These are phyloP conservation scores for Neospora caninum DNA, from an alignment of 169 alveolate genomes.

Conservation along the genomic window DNA sequence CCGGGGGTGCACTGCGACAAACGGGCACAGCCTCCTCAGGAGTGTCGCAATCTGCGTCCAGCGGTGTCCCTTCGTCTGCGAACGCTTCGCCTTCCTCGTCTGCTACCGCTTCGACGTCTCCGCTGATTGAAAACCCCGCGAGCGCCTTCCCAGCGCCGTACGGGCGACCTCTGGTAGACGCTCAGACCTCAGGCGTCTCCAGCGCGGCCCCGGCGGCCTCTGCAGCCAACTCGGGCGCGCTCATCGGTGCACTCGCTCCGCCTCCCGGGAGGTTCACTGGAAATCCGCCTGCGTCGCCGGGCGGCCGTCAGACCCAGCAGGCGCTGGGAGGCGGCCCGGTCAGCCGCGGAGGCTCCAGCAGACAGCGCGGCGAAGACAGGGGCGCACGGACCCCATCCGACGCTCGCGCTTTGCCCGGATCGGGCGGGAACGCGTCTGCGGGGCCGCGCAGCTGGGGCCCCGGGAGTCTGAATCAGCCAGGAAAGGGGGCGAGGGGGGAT, in stretches of 20 bases:
- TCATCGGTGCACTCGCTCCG: neutral
- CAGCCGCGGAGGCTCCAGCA: neutral
- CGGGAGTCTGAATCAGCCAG: neutral
- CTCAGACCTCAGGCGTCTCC: no score
- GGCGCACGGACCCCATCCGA: neutral
- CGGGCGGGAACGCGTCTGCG: neutral
- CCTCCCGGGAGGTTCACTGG: neutral
- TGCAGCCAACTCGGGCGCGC: neutral
- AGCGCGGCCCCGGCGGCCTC: neutral
- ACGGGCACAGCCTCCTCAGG: neutral
- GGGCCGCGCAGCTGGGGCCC: neutral
- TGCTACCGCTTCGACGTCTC: neutral
- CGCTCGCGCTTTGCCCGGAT: neutral
- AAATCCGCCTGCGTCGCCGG: neutral
- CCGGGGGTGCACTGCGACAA: neutral
- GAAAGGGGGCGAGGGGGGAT: neutral
- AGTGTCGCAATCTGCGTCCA: neutral
- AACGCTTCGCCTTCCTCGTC: neutral
- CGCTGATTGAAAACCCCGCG: neutral
- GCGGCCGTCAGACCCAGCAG: neutral
- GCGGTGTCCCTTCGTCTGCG: neutral
- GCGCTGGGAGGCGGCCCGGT: neutral
- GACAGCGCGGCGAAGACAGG: neutral
- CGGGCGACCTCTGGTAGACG: neutral
- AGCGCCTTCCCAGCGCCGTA: neutral